Evolutionary conservation across 2,329 filamentous ascomycete species (phyloP).

Genomic region (Stromatinia cepivora): DNA sequence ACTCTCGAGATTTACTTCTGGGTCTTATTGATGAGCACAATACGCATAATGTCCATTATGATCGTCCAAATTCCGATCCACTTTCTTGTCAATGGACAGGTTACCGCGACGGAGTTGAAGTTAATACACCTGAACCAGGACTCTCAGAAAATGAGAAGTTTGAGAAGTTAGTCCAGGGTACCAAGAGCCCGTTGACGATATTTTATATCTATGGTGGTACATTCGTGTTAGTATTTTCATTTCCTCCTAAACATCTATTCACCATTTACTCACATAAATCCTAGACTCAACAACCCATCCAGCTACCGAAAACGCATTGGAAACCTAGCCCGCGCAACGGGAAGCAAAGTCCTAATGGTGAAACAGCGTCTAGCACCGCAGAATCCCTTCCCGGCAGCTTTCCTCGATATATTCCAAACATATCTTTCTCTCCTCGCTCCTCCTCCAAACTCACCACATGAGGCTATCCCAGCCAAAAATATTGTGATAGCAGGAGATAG

Average conservation of each 20-base stretch:
- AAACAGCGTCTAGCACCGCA: constrained; percentile 8
- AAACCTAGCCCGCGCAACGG: constrained; percentile 2
- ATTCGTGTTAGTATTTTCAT: background rate
- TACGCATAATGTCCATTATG: background rate
- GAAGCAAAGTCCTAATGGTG: background rate
- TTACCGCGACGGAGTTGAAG: background rate
- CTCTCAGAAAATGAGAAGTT: background rate
- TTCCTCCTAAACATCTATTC: background rate
- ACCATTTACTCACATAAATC: background rate
- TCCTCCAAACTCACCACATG: background rate
- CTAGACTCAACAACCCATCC: background rate
- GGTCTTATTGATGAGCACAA: background rate
- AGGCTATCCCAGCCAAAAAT: background rate
- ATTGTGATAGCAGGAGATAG: constrained; percentile 10
- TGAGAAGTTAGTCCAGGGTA: background rate
- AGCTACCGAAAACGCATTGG: background rate
- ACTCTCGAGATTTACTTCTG: background rate
- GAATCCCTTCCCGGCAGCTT: constrained; percentile 10
- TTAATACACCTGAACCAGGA: background rate
- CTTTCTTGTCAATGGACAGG: background rate
- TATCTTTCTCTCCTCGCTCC: constrained; percentile 9
- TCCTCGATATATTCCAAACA: constrained; percentile 4
- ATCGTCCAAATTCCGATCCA: background rate
- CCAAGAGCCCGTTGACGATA: background rate
- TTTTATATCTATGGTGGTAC: background rate